Conservation (phyloP, 2,329 filamentous ascomycete genomes). For the Sporothrix pallida region DNA sequence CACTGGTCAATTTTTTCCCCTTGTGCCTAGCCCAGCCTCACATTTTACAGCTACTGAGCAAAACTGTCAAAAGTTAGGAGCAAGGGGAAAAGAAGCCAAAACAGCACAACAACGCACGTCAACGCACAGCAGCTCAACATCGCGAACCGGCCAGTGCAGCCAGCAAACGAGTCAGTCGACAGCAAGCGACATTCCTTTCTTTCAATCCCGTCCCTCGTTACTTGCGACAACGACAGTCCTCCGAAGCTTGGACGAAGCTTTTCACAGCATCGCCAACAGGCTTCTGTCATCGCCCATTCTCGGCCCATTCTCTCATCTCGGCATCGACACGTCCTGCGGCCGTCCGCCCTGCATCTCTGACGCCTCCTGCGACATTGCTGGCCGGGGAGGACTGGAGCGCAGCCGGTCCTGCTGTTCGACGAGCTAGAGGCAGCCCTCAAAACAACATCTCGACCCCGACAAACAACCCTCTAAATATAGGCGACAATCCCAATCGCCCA, state of each 20-base stretch:
- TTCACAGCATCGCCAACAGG: not conserved
- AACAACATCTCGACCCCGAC: not conserved
- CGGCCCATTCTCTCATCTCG: not conserved
- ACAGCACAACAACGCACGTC: conserved; percentile 7
- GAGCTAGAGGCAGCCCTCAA: not conserved
- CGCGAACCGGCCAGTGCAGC: not conserved
- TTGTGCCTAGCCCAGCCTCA: conserved; percentile 30
- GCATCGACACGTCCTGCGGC: not conserved
- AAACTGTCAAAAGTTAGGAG: not conserved
- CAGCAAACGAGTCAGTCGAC: not conserved
- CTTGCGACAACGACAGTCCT: not conserved
- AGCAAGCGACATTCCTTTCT: not conserved
- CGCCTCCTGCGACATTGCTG: too few relatives aligned
- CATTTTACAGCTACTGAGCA: conserved; percentile 16
- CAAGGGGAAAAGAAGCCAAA: conserved; percentile 23
- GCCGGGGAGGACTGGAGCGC: not conserved
- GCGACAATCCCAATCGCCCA: conserved; percentile 1
- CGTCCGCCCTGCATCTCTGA: too few relatives aligned
- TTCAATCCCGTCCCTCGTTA: not conserved
- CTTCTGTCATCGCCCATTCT: not conserved
- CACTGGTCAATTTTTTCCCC: not conserved
- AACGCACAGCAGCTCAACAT: not conserved
- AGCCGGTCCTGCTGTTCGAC: not conserved
- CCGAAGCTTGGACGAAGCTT: conserved; percentile 3
- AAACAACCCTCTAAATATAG: not conserved